These are phyloP conservation scores for Penicillium manginii DNA, from an alignment of 495 filamentous ascomycete genomes.

Conservation along the genomic window DNA sequence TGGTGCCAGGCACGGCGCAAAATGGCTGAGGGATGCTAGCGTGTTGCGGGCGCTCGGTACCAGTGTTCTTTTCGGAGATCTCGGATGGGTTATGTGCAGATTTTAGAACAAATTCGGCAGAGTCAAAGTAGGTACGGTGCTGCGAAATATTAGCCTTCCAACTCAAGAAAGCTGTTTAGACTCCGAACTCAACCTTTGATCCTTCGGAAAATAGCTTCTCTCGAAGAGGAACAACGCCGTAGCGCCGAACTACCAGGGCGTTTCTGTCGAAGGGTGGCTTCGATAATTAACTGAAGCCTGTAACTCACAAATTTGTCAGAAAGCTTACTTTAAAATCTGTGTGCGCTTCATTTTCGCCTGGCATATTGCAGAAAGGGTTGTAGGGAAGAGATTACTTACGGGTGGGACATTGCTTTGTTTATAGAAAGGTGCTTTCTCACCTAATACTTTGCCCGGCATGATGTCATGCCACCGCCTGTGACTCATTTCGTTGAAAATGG, in stretches of 20 bases:
- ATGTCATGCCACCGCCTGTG: not conserved
- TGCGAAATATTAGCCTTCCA: not conserved
- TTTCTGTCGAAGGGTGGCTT: constrained; percentile 1
- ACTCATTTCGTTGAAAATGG: constrained; percentile 1
- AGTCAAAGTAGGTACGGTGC: constrained; percentile 1
- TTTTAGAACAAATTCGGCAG: not conserved
- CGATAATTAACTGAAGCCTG: constrained; percentile 1
- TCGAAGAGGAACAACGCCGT: constrained; percentile 3
- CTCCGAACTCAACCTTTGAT: not conserved
- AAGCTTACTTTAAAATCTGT: constrained; percentile 2
- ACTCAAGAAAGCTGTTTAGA: not conserved
- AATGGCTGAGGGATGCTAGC: not conserved
- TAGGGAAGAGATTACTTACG: not conserved
- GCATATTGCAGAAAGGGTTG: constrained; percentile 2
- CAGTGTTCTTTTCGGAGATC: constrained; percentile 1
- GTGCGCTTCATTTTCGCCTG: not conserved
- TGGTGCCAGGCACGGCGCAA: constrained; percentile 1
- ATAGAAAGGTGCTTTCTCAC: not conserved
- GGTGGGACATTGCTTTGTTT: not conserved
- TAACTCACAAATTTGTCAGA: not conserved
- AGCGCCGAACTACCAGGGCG: not conserved
- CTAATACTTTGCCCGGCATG: not conserved
- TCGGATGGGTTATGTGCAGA: constrained; percentile 1
- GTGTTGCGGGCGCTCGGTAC: not conserved
- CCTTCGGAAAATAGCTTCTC: constrained; percentile 1